Base-by-base conservation (phyloP, 148 eudicot species). In the Vaccinium macrocarpon region DNA sequence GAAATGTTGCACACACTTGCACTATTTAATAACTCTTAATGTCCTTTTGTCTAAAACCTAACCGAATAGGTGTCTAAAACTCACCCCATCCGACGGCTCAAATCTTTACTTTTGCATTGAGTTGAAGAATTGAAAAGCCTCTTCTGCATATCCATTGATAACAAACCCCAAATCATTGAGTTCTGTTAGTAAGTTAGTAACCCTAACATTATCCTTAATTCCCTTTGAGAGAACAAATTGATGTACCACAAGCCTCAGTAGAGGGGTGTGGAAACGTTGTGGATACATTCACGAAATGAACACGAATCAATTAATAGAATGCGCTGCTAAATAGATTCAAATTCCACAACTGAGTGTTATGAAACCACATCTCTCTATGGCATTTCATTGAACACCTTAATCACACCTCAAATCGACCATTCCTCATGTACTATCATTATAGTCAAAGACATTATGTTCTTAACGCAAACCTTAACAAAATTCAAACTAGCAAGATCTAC, bases 381-480 rank as follows among this genome's bases (percentile, higher is more conserved):
- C 94, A 91, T 91, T 91, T 92, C 88, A 77, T 88, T 89, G 78
- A 92, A 92, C 90, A 92, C 50, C 25, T 57, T 56, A 35, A 88
- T 25, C 5, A 94, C 97, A 29, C 89, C 57, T 87, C 90, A 81
- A 92, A 14, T 55, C 55, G 79, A 0, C 91, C 95, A 83, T 89
- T 91, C 66, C 93, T 91, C 95, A 91, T 91, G 79, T 89, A 92
- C 86, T 1, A 93, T 86, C 94, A 93, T 89, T 52, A 91, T 91
- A 70, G 92, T 95, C 98, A 97, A 95, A 74, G 95, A 79, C 16
- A 93, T 85, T n/a, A 86, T 86, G 86, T 95, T 93, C 85, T 86
- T 95, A 3, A 18, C 68, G 16, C 59, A 21, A 81, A 93, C 88
- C 74, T 85, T 87, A 71, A 92, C 91, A 80, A 95, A 93, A 78